These are phyloP conservation scores for Chlorella sp. DNA, from an alignment of 139 green algal species.

Conservation along the genomic window DNA sequence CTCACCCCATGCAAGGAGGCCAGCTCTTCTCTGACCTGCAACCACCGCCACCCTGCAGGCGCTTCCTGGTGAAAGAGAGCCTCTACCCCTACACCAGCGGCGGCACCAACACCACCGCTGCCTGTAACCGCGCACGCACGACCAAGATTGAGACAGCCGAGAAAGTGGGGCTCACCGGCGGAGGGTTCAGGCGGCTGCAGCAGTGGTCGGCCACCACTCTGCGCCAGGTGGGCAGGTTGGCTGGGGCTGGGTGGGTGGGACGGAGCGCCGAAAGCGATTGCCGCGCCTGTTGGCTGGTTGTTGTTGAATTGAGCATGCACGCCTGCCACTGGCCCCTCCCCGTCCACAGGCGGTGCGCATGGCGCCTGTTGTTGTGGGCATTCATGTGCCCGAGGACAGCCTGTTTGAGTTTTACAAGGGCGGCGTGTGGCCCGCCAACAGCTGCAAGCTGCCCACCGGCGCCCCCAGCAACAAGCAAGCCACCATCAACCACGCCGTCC, in stretches of 20 bases:
- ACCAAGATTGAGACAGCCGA: not conserved
- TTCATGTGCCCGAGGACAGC: no score
- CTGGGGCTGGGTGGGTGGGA: no score
- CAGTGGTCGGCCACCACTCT: not conserved
- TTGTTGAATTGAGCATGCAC: no score
- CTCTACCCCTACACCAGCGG: not conserved
- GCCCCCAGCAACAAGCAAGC: not conserved
- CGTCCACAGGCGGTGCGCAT: no score
- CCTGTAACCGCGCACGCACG: not conserved
- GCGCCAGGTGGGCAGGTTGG: not conserved
- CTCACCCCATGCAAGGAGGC: no score
- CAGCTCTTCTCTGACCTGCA: no score
- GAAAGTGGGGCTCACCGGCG: not conserved
- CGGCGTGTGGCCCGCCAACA: not conserved
- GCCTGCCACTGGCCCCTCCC: no score
- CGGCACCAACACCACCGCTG: not conserved
- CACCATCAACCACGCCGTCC: not conserved
- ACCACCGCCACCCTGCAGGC: no score
- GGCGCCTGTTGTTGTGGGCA: no score
- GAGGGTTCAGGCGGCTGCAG: not conserved
- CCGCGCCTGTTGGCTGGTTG: no score
- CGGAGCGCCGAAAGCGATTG: no score
- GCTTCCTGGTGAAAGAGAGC: not conserved
- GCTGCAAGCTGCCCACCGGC: not conserved
- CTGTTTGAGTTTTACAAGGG: not conserved